Conservation (phyloP, 2,329 filamentous ascomycete species). For the Stachybotrys chartarum region DNA sequence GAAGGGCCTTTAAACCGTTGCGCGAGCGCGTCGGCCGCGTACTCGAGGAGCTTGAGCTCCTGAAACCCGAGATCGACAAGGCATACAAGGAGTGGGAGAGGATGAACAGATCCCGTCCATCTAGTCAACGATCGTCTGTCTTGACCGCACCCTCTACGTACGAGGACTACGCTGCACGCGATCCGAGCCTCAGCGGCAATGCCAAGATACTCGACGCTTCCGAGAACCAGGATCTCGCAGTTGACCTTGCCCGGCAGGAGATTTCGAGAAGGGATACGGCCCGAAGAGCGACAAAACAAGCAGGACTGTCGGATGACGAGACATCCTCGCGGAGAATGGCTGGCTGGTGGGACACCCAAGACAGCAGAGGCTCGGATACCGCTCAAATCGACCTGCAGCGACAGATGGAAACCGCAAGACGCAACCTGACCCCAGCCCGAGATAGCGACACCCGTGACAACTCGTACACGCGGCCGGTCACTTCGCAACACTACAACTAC, state of each 20-base stretch:
- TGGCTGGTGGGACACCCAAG: slow-evolving; percentile 36
- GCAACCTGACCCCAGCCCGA: slow-evolving; percentile 31
- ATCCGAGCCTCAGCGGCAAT: slow-evolving; percentile 53
- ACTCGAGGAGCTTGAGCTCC: slow-evolving; percentile 62
- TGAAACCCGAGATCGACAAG: slow-evolving; percentile 72
- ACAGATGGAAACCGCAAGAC: slow-evolving; percentile 47
- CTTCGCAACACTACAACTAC: slow-evolving; percentile 40
- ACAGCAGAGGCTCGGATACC: slow-evolving; percentile 7
- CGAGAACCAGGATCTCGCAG: slow-evolving; percentile 67
- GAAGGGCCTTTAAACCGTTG: slow-evolving; percentile 50
- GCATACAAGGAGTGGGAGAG: slow-evolving; percentile 63
- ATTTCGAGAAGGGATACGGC: slow-evolving; percentile 59
- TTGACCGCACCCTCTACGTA: slow-evolving; percentile 20
- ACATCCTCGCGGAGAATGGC: slow-evolving; percentile 45
- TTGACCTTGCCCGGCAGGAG: slow-evolving; percentile 68
- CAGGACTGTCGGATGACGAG: slow-evolving; percentile 49
- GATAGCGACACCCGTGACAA: slow-evolving; percentile 14
- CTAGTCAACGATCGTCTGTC: background rate
- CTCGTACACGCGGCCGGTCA: slow-evolving; percentile 17
- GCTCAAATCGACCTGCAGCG: slow-evolving; percentile 38
- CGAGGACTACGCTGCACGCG: slow-evolving; percentile 42
- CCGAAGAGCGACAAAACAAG: slow-evolving; percentile 48
- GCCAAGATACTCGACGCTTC: slow-evolving; percentile 59
- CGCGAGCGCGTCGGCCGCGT: slow-evolving; percentile 47
- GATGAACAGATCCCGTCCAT: slow-evolving; percentile 25